Conservation (phyloP, 805 yeast genomes). For the Maudiozyma saulgeensis region DNA sequence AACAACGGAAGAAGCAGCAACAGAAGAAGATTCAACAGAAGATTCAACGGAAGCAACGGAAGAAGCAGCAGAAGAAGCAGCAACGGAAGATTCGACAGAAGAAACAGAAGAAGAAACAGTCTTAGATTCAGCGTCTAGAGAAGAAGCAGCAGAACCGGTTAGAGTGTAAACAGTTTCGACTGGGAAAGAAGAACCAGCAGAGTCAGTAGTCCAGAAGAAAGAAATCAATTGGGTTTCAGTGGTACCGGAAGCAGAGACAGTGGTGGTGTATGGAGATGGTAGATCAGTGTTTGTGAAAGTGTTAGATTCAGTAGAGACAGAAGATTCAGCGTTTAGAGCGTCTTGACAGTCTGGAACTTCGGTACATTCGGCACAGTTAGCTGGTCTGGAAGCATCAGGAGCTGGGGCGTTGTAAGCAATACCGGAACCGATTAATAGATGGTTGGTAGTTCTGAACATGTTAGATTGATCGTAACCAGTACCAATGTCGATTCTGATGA, state of each 20-base stretch:
- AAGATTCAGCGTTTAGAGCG: background rate
- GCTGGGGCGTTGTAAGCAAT: background rate
- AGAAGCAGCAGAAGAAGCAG: background rate
- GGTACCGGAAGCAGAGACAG: background rate
- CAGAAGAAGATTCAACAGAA: background rate
- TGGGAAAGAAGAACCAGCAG: background rate
- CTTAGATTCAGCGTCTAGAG: background rate
- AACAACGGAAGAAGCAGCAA: background rate
- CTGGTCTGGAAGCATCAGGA: conserved; percentile 2
- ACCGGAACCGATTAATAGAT: background rate
- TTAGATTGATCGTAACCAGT: conserved; percentile 4
- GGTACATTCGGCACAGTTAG: conserved; percentile 2
- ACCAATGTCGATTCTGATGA: conserved; percentile 5
- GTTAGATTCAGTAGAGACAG: background rate
- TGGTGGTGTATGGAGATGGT: conserved; percentile 6
- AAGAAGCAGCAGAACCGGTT: conserved; percentile 1
- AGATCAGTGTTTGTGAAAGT: background rate
- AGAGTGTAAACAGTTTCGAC: conserved; percentile 1
- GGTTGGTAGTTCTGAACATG: background rate
- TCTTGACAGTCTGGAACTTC: conserved; percentile 1
- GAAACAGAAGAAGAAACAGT: background rate
- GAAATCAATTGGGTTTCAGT: conserved; percentile 3
- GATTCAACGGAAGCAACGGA: background rate
- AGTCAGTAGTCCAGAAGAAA: conserved; percentile 2
- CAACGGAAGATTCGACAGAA: background rate